A percentile compares a stretch with the other conserved stretches of the same genome.
phyloP scores from a whole-genome alignment of 768 basidiomycete species.

The Paxillus ammoniavirescens region DNA sequence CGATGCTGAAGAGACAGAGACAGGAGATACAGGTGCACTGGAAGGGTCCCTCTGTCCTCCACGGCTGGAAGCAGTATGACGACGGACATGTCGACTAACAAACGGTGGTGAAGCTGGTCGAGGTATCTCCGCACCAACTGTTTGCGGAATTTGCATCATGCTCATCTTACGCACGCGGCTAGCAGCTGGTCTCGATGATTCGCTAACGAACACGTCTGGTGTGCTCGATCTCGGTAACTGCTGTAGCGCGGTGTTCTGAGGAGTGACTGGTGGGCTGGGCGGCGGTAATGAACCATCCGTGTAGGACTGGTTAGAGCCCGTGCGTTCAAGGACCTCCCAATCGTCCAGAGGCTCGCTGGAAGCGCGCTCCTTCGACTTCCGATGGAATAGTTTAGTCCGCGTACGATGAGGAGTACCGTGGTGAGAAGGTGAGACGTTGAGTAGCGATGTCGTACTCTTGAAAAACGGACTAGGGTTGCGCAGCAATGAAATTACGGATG shows the following conservation, averaged over 20 bases:
- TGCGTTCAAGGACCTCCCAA: constrained; percentile 32
- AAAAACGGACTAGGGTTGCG: constrained; percentile 36
- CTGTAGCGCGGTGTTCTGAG: constrained; percentile 15
- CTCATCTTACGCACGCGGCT: constrained; percentile 26
- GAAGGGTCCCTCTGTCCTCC: constrained; percentile 26
- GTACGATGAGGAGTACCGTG: constrained; percentile 29
- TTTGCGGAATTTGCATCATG: constrained; percentile 23
- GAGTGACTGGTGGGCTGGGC: constrained; percentile 19
- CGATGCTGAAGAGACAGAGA: constrained; percentile 25
- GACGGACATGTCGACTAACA: constrained; percentile 32
- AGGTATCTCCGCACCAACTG: constrained; percentile 13
- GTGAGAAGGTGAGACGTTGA: constrained; percentile 30
- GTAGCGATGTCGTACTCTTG: constrained; percentile 32
- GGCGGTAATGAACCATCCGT: constrained; percentile 21
- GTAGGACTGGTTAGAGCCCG: constrained; percentile 26
- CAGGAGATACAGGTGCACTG: constrained; percentile 33
- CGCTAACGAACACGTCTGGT: constrained; percentile 14
- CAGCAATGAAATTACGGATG: constrained; percentile 33
- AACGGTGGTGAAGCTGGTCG: constrained; percentile 35
- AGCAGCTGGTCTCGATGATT: constrained; percentile 5
- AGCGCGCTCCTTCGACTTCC: constrained; percentile 34
- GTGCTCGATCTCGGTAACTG: constrained; percentile 11
- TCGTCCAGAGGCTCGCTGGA: constrained; percentile 33
- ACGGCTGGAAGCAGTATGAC: constrained; percentile 32
- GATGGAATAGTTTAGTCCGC: constrained; percentile 33